These are phyloP conservation scores for Rhizomucor pusillus DNA, from an alignment of 371 early-diverging fungal genomes.

Conservation along the genomic window DNA sequence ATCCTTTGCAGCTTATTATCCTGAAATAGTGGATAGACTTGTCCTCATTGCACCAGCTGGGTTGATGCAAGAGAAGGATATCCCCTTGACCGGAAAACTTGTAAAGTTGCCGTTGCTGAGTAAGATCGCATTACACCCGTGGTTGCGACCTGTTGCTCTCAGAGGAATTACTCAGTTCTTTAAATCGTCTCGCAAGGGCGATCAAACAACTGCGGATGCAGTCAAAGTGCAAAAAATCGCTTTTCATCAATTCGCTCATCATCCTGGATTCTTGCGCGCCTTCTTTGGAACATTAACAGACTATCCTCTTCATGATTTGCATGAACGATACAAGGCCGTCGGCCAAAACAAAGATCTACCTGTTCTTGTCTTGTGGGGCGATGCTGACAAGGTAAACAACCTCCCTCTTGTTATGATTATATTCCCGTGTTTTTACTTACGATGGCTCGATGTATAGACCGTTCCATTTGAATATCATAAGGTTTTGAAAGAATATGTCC, in stretches of 20 bases:
- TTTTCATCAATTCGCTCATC: conserved; percentile 34
- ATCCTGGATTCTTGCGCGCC: conserved; percentile 48
- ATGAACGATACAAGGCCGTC: conserved; percentile 28
- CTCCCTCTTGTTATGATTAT: background rate
- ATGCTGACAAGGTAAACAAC: conserved; percentile 35
- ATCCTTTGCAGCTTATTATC: conserved; percentile 49
- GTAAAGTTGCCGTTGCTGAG: conserved; percentile 16
- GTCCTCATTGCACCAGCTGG: conserved; percentile 58
- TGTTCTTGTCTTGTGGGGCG: conserved; percentile 46
- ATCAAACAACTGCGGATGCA: conserved; percentile 4
- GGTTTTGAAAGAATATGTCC: conserved; percentile 20
- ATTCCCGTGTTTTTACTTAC: background rate
- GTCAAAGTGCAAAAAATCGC: conserved; percentile 12
- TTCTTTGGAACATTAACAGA: conserved; percentile 37
- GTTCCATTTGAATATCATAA: conserved; percentile 29
- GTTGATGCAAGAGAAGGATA: conserved; percentile 28
- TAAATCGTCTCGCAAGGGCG: conserved; percentile 5
- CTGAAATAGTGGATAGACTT: conserved; percentile 47
- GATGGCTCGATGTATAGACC: conserved; percentile 17
- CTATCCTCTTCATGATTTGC: conserved; percentile 35
- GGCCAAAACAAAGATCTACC: conserved; percentile 20
- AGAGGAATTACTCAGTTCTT: conserved; percentile 11
- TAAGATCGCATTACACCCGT: conserved; percentile 6
- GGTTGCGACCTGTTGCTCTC: conserved; percentile 11
- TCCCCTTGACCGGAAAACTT: conserved; percentile 30